Evolutionary conservation across 495 filamentous ascomycete genomes (phyloP).

Genomic region (Aspergillus nidulans): DNA sequence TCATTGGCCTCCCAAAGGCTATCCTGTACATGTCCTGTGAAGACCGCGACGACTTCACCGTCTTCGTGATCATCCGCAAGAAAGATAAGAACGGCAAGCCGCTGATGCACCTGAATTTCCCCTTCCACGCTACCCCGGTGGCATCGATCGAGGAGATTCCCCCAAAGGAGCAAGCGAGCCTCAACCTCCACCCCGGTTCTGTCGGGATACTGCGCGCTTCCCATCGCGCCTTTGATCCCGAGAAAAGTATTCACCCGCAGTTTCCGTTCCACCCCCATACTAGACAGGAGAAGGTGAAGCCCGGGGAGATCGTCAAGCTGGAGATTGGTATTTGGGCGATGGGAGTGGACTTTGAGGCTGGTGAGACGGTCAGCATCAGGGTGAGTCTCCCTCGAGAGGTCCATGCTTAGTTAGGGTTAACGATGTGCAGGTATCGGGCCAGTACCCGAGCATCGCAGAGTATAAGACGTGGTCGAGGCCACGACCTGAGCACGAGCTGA

Average conservation of each 20-base stretch:
- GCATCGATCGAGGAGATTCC: conserved; percentile 33
- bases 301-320: conserved; percentile 28
- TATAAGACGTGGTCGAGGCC: conserved; percentile 26
- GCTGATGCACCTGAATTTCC: conserved; percentile 33
- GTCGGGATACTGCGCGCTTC: conserved; percentile 33
- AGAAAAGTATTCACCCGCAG: conserved; percentile 21
- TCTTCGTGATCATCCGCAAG: conserved; percentile 38
- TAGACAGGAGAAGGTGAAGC: conserved; percentile 29
- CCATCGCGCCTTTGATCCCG: conserved; percentile 25
- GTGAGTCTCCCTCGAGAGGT: not conserved
- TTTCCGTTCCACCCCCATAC: conserved; percentile 34
- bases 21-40: conserved; percentile 39
- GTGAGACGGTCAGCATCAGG: conserved; percentile 19
- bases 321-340: conserved; percentile 34
- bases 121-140: conserved; percentile 21
- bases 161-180: conserved; percentile 18
- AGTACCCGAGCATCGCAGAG: conserved; percentile 33
- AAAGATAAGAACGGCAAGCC: conserved; percentile 29
- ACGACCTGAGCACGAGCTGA: conserved; percentile 29
- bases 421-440: conserved; percentile 27
- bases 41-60: conserved; percentile 35
- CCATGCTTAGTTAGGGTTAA: not conserved
- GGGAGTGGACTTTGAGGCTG: conserved; percentile 29
- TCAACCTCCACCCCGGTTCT: conserved; percentile 28
- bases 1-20: conserved; percentile 35